Base-by-base conservation (phyloP, 2,329 filamentous ascomycete genomes). In the Acarospora socialis region DNA sequence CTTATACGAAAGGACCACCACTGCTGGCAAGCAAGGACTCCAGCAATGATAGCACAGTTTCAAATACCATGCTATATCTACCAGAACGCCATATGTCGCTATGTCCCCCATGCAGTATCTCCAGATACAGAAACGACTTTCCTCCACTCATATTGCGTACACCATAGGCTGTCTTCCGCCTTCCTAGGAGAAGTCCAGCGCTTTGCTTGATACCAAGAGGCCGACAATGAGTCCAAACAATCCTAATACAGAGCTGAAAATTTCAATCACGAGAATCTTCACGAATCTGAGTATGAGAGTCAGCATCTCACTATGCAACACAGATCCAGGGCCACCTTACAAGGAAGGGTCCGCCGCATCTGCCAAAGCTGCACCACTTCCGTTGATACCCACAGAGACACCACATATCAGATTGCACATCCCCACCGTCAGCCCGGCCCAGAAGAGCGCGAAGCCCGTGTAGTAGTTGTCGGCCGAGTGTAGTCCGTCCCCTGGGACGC, bases 261-360 rank as follows among this genome's bases (percentile, higher is more conserved):
- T 98, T 60, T 98, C 92, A 50, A 98, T 92, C 46, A 98, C 87
- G 32, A 98, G 75, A 46, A 98, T 93, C 65, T 93, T 94, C 60
- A 98, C 87, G 59, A 98, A 98, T 33, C 86, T 93, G 41, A 9
- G 21, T 10, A 14, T 25, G 12, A 37, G 17, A 19, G 13, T 30
- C 13, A 12, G 21, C 14, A 7, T 10, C 3, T 10, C 5, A 19
- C 8, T 23, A 25, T 12, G n/a, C 10, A 34, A 10, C 24, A 2
- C 14, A 18, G 15, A 2, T 16, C 25, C 6, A 19, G n/a, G 22
- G 26, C 15, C 21, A 18, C 67, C 83, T 50, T 67, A 93, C 82
- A 98, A 67, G 40, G 73, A 78, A 24, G 82, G 70, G 54, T 98
- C 90, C 10, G 90, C 83, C 41, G 92, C 90, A 68, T 98, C 92